Evolutionary conservation across 2,329 filamentous ascomycete genomes (phyloP), one percentile per base, ranked within the genome.

Genomic region (Claviceps africana): DNA sequence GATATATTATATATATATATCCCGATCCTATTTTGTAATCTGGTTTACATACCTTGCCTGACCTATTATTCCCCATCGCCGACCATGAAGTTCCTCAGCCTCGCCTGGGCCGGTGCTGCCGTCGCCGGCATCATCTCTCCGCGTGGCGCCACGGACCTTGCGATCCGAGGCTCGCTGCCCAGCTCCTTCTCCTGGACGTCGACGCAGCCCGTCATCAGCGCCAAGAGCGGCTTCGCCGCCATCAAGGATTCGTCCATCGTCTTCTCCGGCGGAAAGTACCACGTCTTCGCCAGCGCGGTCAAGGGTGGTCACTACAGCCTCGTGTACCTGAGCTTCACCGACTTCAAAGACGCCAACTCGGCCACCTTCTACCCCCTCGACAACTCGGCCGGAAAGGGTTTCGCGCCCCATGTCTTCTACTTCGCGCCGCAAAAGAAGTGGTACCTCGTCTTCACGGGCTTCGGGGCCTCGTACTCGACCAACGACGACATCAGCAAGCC

Each of bases 181-280:
- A 25, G 2, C 17, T 40, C 39, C 31, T 51, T 51, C 50, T 51
- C 50, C 33, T 51, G 50, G 50, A 47, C 50, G 2, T 47, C 50
- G 1, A 40, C 17, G 28, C 15, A 44, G 15, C 50, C 50, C 8
- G 4, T 40, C 31, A 47, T 51, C 33, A 3, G 2, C 6, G 21
- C 50, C 4, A 46, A 47, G 31, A 25, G 2, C 22, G 4, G 19
- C 43, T 0, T 47, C 31, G 1, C 1, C 1, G 50, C 17, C 22
- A 31, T 85, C 58, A 85, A 85, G 60, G 81, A 85, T 65, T 83
- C 84, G 65, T 81, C 76, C 25, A 60, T 63, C 51, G 73, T 72
- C 21, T 61, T 67, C 1, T 78, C 78, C 68, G 77, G 83, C 35
- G 76, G 72, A 51, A 61, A 81, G 62, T 70, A 82, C 55, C 71